These are phyloP conservation scores for Penicillium ochrochloron DNA, from an alignment of 495 filamentous ascomycete species.

Conservation along the genomic window DNA sequence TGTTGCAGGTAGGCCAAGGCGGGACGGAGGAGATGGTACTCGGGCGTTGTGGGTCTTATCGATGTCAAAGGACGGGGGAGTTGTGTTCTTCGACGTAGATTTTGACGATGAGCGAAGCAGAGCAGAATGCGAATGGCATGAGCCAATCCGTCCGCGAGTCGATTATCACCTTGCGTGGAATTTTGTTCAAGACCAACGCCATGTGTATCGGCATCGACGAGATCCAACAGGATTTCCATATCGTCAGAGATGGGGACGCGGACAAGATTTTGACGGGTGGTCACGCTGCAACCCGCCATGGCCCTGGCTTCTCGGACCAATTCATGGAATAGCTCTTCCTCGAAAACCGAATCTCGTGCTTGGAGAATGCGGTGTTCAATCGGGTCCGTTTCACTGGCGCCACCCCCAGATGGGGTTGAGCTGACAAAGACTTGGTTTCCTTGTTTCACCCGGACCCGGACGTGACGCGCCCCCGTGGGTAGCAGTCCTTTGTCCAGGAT, in stretches of 20 bases:
- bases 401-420: constrained; percentile 44
- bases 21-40: constrained; percentile 67
- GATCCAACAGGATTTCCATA: constrained; percentile 64
- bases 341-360: constrained; percentile 85
- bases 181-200: constrained; percentile 12
- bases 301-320: constrained; percentile 78
- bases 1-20: constrained; percentile 69
- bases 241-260: constrained; percentile 58
- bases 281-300: constrained; percentile 68
- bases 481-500: constrained; percentile 70
- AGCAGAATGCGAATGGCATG: constrained; percentile 70
- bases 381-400: constrained; percentile 35
- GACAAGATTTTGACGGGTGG: constrained; percentile 59
- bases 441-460: constrained; percentile 64
- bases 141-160: constrained; percentile 59
- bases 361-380: constrained; percentile 73
- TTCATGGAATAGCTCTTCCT: constrained; percentile 94
- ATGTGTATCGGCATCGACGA: constrained; percentile 62
- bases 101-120: constrained; percentile 72
- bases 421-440: constrained; percentile 45
- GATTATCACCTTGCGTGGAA: constrained; percentile 29
- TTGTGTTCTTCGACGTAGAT: constrained; percentile 63
- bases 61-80: constrained; percentile 61
- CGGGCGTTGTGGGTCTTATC: constrained; percentile 49
- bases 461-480: constrained; percentile 57